Conservation (phyloP, 1,284 basidiomycete species). For the Cryptococcus neoformans region DNA sequence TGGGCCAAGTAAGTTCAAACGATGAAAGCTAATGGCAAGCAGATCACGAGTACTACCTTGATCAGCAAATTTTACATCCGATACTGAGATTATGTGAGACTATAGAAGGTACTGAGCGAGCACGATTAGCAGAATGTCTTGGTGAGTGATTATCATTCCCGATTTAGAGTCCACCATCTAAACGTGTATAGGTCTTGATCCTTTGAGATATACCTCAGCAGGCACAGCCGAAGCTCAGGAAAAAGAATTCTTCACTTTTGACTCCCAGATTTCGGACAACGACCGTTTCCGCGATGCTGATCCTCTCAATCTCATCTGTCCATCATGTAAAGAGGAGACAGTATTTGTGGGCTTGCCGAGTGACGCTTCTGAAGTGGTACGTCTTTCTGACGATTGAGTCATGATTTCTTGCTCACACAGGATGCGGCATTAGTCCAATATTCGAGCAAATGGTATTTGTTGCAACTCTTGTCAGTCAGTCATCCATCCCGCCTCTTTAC, state of each 20-base stretch:
- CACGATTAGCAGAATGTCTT: conserved; percentile 89
- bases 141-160: conserved; percentile 55
- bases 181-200: conserved; percentile 69
- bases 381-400: conserved; percentile 21
- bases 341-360: conserved; percentile 22
- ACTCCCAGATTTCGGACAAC: conserved; percentile 84
- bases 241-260: conserved; percentile 72
- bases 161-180: background rate
- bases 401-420: background rate
- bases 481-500: conserved; percentile 62
- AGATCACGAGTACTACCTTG: conserved; percentile 92
- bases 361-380: conserved; percentile 19
- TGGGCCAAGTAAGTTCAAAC: background rate
- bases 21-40: background rate
- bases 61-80: conserved; percentile 89
- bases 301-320: conserved; percentile 70
- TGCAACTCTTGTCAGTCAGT: conserved; percentile 58
- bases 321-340: conserved; percentile 55
- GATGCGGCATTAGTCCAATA: background rate
- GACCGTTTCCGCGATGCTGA: conserved; percentile 77
- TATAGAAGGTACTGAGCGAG: conserved; percentile 91
- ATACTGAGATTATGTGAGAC: conserved; percentile 93
- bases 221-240: conserved; percentile 58
- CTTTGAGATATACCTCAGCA: conserved; percentile 63
- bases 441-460: conserved; percentile 53